Conservation (phyloP, 2,329 filamentous ascomycete species). For the Aspergillus tamarii region DNA sequence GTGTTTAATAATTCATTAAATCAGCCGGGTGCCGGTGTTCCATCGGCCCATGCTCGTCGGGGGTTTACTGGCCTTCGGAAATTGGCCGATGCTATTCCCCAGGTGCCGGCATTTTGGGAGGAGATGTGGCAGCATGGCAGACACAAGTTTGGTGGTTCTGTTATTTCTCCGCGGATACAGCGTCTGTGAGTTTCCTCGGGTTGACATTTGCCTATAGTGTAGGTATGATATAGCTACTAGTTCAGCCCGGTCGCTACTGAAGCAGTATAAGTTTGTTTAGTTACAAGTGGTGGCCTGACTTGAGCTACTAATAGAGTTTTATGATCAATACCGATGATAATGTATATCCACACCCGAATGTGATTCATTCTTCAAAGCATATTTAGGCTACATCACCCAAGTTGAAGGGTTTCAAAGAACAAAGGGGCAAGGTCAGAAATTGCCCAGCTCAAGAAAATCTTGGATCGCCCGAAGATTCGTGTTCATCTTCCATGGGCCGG, state of each 20-base stretch:
- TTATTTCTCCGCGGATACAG: background rate
- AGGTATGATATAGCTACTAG: background rate
- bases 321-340: background rate
- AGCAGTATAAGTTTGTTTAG: background rate
- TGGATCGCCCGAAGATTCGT: background rate
- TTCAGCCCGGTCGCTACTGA: background rate
- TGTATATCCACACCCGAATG: background rate
- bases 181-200: slow-evolving; percentile 16
- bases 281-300: background rate
- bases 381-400: background rate
- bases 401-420: background rate
- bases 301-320: background rate
- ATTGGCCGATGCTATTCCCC: slow-evolving; percentile 19
- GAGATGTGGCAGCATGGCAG: slow-evolving; percentile 10
- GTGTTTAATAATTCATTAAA: slow-evolving; percentile 37
- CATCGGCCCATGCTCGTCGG: slow-evolving; percentile 28
- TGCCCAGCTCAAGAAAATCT: background rate
- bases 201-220: background rate
- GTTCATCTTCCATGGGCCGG: background rate
- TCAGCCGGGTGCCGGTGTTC: slow-evolving; percentile 21
- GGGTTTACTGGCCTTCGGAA: slow-evolving; percentile 27
- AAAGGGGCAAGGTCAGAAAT: background rate
- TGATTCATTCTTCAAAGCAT: background rate
- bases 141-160: background rate
- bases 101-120: slow-evolving; percentile 31